Conservation (phyloP, 805 yeast genomes). For the Candida patagonica region DNA sequence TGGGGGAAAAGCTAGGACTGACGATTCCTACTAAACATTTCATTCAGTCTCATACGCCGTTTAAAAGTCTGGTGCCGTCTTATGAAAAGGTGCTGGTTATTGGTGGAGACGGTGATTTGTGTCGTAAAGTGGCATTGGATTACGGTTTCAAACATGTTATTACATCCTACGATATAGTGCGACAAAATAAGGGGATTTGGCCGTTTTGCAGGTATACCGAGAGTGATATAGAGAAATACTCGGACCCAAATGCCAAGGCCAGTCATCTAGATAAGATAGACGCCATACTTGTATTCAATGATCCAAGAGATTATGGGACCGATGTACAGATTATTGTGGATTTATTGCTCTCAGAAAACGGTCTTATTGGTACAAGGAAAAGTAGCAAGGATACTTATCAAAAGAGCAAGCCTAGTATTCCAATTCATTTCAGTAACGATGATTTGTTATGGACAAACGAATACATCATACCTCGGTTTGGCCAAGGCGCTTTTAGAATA, state of each 20-base stretch:
- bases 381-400: conserved; percentile 7
- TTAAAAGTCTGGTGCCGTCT: conserved; percentile 45
- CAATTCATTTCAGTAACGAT: conserved; percentile 70
- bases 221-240: conserved; percentile 37
- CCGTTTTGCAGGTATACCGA: conserved; percentile 55
- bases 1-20: conserved; percentile 39
- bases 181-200: conserved; percentile 45
- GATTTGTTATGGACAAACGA: conserved; percentile 87
- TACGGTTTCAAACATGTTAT: conserved; percentile 76
- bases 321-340: conserved; percentile 75
- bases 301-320: conserved; percentile 81
- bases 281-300: conserved; percentile 75
- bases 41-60: conserved; percentile 84
- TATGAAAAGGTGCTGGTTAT: conserved; percentile 63
- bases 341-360: conserved; percentile 52
- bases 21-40: conserved; percentile 47
- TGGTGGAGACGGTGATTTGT: conserved; percentile 67
- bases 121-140: conserved; percentile 60
- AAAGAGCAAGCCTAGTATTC: conserved; percentile 43
- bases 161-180: conserved; percentile 63
- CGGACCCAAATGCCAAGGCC: conserved; percentile 25
- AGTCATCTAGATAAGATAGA: conserved; percentile 36
- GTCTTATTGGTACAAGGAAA: conserved; percentile 55
- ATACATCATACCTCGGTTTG: conserved; percentile 68
- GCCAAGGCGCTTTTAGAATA: conserved; percentile 80